Percentiles rank a stretch among this genome's conserved stretches.
Conservation (phyloP, 306 rosid species). For the Quercus mongolica region DNA sequence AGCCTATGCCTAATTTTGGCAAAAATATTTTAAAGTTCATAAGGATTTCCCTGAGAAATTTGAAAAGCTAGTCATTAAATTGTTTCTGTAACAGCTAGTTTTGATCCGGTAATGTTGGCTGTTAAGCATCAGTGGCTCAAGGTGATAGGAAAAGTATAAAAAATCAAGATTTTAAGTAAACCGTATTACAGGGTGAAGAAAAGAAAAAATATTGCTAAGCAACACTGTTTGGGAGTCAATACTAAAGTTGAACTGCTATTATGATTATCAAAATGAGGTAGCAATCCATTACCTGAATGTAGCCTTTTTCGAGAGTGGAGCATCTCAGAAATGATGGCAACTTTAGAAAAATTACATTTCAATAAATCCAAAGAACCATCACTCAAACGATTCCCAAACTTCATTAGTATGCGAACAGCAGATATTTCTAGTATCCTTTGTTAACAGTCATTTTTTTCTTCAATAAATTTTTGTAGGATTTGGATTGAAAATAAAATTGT, state of each 20-base stretch:
- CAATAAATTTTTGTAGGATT: neutral
- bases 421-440: neutral
- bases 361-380: neutral
- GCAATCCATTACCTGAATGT: neutral
- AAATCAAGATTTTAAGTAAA: neutral
- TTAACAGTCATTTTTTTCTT: neutral
- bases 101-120: neutral
- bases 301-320: neutral
- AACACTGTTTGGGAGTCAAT: too few species aligned
- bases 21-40: neutral
- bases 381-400: neutral
- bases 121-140: neutral
- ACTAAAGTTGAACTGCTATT: neutral
- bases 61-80: neutral
- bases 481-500: neutral
- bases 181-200: neutral
- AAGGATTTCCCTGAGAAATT: neutral
- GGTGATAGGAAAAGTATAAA: neutral
- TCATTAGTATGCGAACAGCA: neutral
- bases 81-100: neutral
- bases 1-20: neutral
- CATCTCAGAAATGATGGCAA: neutral
- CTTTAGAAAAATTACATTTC: neutral
- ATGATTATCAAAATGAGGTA: neutral
- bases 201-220: too few species aligned